These are phyloP conservation scores for Carex arenaria DNA, from an alignment of 202 grass and related monocot species.

Conservation along the genomic window DNA sequence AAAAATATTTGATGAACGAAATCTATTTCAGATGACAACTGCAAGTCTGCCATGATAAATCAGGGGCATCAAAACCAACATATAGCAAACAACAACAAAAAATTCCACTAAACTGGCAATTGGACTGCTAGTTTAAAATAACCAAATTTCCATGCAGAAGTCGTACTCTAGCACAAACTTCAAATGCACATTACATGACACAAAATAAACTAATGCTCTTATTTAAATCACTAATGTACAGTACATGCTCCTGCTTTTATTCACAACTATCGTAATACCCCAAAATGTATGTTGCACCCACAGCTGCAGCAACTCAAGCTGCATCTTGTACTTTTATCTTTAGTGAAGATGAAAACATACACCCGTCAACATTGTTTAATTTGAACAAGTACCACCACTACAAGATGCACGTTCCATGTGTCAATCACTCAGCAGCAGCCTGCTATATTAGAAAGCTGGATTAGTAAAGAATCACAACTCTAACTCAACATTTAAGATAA, in stretches of 20 bases:
- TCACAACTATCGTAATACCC: not conserved
- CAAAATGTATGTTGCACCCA: not conserved
- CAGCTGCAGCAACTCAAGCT: not conserved
- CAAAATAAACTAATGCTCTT: not conserved
- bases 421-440: slow-evolving; percentile 16
- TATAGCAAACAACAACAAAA: not conserved
- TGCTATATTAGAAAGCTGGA: not conserved
- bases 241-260: slow-evolving; percentile 6
- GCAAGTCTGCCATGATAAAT: not conserved
- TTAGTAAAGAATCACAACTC: not conserved
- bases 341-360: not conserved
- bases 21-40: not conserved
- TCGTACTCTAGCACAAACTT: not conserved
- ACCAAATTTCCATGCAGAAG: not conserved
- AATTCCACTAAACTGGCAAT: not conserved
- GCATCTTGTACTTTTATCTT: not conserved
- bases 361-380: not conserved
- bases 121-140: not conserved
- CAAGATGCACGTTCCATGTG: slow-evolving; percentile 1
- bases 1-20: not conserved
- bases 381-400: not conserved
- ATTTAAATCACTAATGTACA: slow-evolving; percentile 19
- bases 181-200: not conserved
- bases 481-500: not conserved
- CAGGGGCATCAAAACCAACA: not conserved